phyloP scores from a whole-genome alignment of 345 rosid genomes.

The Citrus maxima region DNA sequence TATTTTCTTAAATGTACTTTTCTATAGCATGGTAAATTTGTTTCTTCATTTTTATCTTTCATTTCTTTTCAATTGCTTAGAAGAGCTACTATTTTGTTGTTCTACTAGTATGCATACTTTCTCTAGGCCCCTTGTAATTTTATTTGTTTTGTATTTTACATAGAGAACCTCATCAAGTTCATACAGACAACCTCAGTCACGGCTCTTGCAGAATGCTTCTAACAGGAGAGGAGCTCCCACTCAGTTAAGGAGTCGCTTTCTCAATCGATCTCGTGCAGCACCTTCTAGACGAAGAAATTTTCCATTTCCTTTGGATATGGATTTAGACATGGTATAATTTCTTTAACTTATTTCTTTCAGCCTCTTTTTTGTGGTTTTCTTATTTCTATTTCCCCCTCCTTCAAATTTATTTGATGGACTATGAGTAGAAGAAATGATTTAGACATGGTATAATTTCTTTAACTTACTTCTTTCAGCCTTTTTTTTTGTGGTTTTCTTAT shows the following conservation, averaged over 20 bases:
- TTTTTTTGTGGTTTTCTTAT: neutral
- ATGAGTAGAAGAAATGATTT: slow-evolving; percentile 22
- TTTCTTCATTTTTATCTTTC: neutral
- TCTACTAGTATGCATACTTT: neutral
- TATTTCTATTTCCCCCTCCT: neutral
- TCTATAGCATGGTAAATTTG: neutral
- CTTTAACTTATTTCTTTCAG: neutral
- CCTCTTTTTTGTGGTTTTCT: neutral
- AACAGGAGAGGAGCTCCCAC: slow-evolving; percentile 52
- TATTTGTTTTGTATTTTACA: slow-evolving; percentile 7
- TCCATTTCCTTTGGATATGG: slow-evolving; percentile 67
- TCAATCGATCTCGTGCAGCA: slow-evolving; percentile 37
- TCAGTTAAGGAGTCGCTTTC: slow-evolving; percentile 43
- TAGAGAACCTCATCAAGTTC: slow-evolving; percentile 40
- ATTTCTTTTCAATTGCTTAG: neutral
- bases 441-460: slow-evolving; percentile 55
- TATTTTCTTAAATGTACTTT: neutral
- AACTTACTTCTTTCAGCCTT: neutral
- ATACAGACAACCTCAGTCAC: slow-evolving; percentile 37
- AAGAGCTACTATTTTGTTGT: neutral
- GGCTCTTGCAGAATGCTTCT: slow-evolving; percentile 34
- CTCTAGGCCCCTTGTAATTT: neutral
- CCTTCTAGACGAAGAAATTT: slow-evolving; percentile 44
- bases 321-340: slow-evolving; percentile 63
- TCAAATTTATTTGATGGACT: neutral